phyloP scores from a whole-genome alignment of 805 yeast species.

The Komagataella populi region DNA sequence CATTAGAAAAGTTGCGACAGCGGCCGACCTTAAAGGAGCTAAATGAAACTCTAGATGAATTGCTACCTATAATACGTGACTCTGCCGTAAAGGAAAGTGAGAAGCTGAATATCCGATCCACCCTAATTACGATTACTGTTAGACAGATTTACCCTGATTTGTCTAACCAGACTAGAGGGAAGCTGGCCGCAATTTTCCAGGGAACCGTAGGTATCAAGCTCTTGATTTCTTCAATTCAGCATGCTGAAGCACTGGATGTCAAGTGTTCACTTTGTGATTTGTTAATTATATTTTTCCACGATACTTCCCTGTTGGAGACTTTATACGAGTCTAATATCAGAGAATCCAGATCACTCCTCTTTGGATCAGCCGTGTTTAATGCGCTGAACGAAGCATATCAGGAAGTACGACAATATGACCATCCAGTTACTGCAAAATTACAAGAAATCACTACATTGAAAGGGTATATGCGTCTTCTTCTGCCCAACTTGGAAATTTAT shows the following conservation, averaged over 20 bases:
- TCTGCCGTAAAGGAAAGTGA: not conserved
- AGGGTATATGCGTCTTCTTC: not conserved
- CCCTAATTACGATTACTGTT: not conserved
- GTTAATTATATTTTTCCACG: not conserved
- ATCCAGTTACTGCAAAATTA: not conserved
- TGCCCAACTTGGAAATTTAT: not conserved
- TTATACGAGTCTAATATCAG: not conserved
- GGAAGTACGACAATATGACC: not conserved
- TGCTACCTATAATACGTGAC: not conserved
- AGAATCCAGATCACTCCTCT: not conserved
- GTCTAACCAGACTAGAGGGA: not conserved
- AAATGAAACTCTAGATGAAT: not conserved
- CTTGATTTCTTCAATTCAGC: not conserved
- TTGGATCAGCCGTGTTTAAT: not conserved
- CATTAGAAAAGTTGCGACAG: not conserved
- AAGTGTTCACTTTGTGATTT: not conserved
- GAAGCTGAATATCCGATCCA: not conserved
- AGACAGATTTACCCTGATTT: not conserved
- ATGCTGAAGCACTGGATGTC: not conserved
- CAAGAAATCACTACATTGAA: not conserved
- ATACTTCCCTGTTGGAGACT: not conserved
- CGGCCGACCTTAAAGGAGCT: not conserved
- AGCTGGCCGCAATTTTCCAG: not conserved
- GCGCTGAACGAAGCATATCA: not conserved
- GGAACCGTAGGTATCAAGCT: not conserved